These are phyloP conservation scores for Diaporthe sp. DNA, from an alignment of 2,329 filamentous ascomycete genomes.

Conservation along the genomic window DNA sequence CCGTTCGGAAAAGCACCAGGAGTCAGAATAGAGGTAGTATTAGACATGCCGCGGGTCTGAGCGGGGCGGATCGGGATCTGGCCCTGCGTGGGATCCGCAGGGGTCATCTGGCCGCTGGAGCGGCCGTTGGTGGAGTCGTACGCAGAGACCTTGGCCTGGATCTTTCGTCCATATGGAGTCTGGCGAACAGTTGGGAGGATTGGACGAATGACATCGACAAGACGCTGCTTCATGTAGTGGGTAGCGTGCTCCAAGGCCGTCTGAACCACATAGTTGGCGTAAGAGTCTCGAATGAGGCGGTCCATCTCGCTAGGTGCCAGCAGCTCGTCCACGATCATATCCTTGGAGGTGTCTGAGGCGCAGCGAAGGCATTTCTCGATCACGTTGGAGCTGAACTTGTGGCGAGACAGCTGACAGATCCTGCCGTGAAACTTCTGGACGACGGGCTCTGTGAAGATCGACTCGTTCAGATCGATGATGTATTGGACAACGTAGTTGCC, in stretches of 20 bases:
- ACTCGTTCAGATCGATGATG: slow-evolving; percentile 93
- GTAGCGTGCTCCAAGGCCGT: slow-evolving; percentile 92
- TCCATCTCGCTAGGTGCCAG: slow-evolving; percentile 82
- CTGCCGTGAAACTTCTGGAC: slow-evolving; percentile 83
- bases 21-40: slow-evolving; percentile 53
- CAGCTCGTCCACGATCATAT: slow-evolving; percentile 89
- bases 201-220: slow-evolving; percentile 89
- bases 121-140: slow-evolving; percentile 63
- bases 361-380: slow-evolving; percentile 97
- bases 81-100: slow-evolving; percentile 66
- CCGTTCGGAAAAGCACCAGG: slow-evolving; percentile 50
- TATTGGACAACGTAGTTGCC: slow-evolving; percentile 99
- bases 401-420: slow-evolving; percentile 83
- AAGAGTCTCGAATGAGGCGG: slow-evolving; percentile 89
- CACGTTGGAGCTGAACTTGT: slow-evolving; percentile 99
- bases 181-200: slow-evolving; percentile 87
- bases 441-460: slow-evolving; percentile 88
- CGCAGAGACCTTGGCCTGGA: slow-evolving; percentile 86
- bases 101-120: slow-evolving; percentile 64
- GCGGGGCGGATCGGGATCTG: slow-evolving; percentile 65
- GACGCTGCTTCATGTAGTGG: slow-evolving; percentile 76
- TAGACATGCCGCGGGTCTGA: slow-evolving; percentile 59
- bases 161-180: slow-evolving; percentile 94
- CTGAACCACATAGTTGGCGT: slow-evolving; percentile 98
- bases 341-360: slow-evolving; percentile 79